phyloP scores from a whole-genome alignment of 2,329 filamentous ascomycete genomes.

The Colletotrichum viniferum region DNA sequence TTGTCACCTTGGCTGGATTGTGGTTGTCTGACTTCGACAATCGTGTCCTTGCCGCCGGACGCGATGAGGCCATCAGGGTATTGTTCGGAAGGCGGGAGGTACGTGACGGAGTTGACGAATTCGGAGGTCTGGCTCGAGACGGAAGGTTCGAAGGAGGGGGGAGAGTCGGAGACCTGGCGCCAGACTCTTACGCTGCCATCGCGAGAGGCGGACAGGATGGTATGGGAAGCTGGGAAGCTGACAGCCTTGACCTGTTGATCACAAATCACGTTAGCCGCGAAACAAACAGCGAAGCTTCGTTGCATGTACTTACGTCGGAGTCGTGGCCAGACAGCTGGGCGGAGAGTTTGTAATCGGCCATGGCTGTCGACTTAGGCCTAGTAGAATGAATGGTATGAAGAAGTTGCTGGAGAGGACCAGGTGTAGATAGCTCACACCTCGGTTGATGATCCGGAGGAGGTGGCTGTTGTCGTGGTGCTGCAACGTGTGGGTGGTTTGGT shows the following conservation, averaged over 20 bases:
- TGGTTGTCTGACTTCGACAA: conserved; percentile 87
- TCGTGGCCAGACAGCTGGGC: conserved; percentile 88
- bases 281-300: background rate
- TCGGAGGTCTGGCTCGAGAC: conserved; percentile 80
- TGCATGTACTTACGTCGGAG: conserved; percentile 74
- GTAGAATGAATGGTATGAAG: background rate
- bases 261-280: background rate
- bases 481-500: background rate
- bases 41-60: conserved; percentile 87
- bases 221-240: conserved; percentile 73
- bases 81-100: conserved; percentile 69
- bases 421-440: background rate
- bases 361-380: conserved; percentile 35
- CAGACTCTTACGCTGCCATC: conserved; percentile 90
- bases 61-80: conserved; percentile 82
- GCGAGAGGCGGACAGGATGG: conserved; percentile 84
- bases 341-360: conserved; percentile 91
- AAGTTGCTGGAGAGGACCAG: background rate
- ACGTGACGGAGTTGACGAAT: conserved; percentile 87
- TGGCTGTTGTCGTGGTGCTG: background rate
- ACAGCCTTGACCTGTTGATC: conserved; percentile 79
- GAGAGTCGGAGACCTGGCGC: conserved; percentile 69
- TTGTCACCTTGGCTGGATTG: conserved; percentile 71
- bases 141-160: conserved; percentile 76
- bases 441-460: background rate